Evolutionary conservation across 495 filamentous ascomycete genomes (phyloP), one percentile per base, ranked within the genome.

Genomic region (Penicillium chermesinum): DNA sequence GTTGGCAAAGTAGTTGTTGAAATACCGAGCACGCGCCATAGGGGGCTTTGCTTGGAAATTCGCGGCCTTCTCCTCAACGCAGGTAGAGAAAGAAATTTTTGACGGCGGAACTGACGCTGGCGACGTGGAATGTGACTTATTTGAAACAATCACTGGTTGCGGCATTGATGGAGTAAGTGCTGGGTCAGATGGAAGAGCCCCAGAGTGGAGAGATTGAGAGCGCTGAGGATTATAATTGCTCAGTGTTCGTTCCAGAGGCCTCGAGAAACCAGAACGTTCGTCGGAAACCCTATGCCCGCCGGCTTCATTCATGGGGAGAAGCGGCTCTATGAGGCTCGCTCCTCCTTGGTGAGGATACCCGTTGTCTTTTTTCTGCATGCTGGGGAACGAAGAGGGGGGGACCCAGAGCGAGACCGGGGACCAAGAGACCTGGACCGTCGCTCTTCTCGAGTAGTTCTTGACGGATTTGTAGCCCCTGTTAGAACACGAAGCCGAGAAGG

Each of bases 1-100:
- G 25, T 65, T 61, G 3, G 34, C 58, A 25, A 57, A 67, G 20
- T 51, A 54, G 13, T 25, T n/a, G 5, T 17, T 10, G 10, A 30
- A 30, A 30, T 30, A 30, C 25, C 25, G 25, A 5, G 25, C 25
- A 30, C 25, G 2, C 5, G 25, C 5, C 25, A 30, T 30, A 30
- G 25, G 25, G 10, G 10, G 25, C 25, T 30, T 30, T 30, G 25
- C 25, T 30, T 30, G 25, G 10, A 10, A 30, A 4, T 15, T 46
- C 6, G n/a, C n/a, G n/a, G n/a, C n/a, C n/a, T n/a, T n/a, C n/a
- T n/a, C n/a, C n/a, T n/a, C n/a, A n/a, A n/a, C n/a, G n/a, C n/a
- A n/a, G n/a, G n/a, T n/a, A n/a, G n/a, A n/a, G n/a, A n/a, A n/a
- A n/a, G n/a, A n/a, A n/a, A n/a, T n/a, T n/a, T n/a, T n/a, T n/a